phyloP scores from a whole-genome alignment of 2,329 filamentous ascomycete genomes.

The Ascochyta clinopodiicola region DNA sequence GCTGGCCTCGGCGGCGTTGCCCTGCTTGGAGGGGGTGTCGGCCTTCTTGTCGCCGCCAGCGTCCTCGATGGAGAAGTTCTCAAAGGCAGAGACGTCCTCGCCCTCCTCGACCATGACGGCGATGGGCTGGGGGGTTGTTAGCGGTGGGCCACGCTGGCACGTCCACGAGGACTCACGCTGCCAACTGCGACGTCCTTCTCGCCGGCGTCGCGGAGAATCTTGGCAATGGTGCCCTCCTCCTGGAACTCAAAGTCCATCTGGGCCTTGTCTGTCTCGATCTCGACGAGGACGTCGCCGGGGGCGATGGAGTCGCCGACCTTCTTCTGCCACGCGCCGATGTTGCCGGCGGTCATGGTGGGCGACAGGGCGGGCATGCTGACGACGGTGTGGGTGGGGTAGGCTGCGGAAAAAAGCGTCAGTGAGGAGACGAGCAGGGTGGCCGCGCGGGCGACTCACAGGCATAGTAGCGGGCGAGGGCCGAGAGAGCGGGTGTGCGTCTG shows the following conservation, averaged over 20 bases:
- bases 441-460: constrained; percentile 63
- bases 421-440: constrained; percentile 5
- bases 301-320: constrained; percentile 86
- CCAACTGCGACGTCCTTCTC: constrained; percentile 94
- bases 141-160: constrained; percentile 11
- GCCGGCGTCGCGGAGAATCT: constrained; percentile 90
- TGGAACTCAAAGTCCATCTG: constrained; percentile 99
- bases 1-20: constrained; percentile 63
- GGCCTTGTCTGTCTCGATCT: constrained; percentile 99
- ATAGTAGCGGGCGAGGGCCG: constrained; percentile 70
- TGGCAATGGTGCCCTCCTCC: constrained; percentile 94
- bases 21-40: constrained; percentile 68
- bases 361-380: constrained; percentile 98
- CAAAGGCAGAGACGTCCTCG: constrained; percentile 84
- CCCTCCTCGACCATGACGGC: constrained; percentile 94
- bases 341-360: constrained; percentile 95
- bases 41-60: constrained; percentile 82
- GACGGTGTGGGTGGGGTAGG: constrained; percentile 92
- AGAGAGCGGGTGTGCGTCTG: constrained; percentile 59
- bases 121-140: constrained; percentile 73
- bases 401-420: constrained; percentile 60
- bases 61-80: constrained; percentile 85
- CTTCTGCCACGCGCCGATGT: constrained; percentile 98
- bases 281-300: constrained; percentile 93
- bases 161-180: constrained; percentile 67